Base-by-base conservation (phyloP, 495 filamentous ascomycete genomes). In the Daldinia grandis region DNA sequence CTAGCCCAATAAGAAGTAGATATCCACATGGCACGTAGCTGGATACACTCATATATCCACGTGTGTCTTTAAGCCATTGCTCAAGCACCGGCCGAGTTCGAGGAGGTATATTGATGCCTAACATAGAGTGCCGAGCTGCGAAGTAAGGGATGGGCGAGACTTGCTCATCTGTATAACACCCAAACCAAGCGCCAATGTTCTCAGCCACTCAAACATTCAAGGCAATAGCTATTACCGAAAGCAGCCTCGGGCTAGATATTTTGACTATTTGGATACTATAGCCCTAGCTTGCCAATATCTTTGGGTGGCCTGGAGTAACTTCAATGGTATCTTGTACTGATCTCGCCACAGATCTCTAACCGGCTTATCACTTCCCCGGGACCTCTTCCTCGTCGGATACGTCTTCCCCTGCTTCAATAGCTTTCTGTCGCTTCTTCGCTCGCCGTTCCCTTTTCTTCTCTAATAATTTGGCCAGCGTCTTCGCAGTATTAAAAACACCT, bases 401-500 rank as follows among this genome's bases (percentile, higher is more conserved):
- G 37, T 92, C 89, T 77, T 91, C 89, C 1, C 91, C 91, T 17
- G 87, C 85, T 42, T 89, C 92, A 33, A 87, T 87, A 10, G 90
- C 93, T 78, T 91, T 86, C 74, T 91, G 88, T 62, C 87, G 86
- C 68, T 83, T 86, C 78, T 84, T 91, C 37, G 84, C 86, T 58
- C 86, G 90, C 57, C 88, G 84, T 62, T 92, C 89, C 70, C 86
- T 86, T 81, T 98, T 98, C 84, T 88, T 93, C 1, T 95, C 92
- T 58, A 98, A 76, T 66, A 98, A 75, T 71, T 90, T 91, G 76
- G 89, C 89, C 63, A 99, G 74, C 66, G 88, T 90, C 84, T 94
- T 97, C 9, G 95, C 94, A 7, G 85, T 86, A 78, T 97, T 97
- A 72, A 97, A 99, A 1, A 96, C 91, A 8, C 95, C 95, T 24